Base-by-base conservation (phyloP, 2,329 filamentous ascomycete genomes). In the Ceratocystiopsis brevicomis region DNA sequence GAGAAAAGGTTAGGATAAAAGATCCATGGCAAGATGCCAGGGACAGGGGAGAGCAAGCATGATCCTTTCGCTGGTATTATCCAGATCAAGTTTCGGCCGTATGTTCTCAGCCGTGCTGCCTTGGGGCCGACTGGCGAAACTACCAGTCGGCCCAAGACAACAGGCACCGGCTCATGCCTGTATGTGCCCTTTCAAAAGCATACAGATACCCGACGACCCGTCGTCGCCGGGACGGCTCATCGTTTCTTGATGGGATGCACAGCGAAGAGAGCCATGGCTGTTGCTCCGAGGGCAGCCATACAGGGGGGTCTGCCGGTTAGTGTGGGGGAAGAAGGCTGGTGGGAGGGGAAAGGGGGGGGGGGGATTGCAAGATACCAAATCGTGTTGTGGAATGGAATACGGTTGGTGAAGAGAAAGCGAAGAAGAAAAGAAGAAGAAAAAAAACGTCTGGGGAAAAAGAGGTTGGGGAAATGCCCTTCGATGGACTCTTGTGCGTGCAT, bases 21-120 rank as follows among this genome's bases (percentile, higher is more conserved):
- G 19, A 21, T 21, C 19, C 19, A 21, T 21, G 19, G 19, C 19
- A 21, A 4, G 6, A 21, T 21, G 25, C 6, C 38, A 42, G 35
- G 19, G 4, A 8, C 6, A 15, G 17, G 54, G 59, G 71, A 73
- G n/a, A 73, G 83, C 84, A 93, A 90, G 85, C 84, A 93, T 92
- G 85, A 90, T 93, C 81, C 86, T 93, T 90, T 86, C 86, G 86
- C 86, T 47, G 45, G 45, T 47, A 44, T 44, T 44, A 47, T 47
- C 45, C 45, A 47, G 45, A 58, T 60, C 58, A 59, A 59, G 58
- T 60, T 60, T 50, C 47, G 46, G 55, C 58, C 58, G 58, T 60
- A 55, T 60, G 50, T 54, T 60, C 58, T 60, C 58, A 60, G 58
- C 58, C 55, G 41, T 32, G 32, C 46, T 40, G 44, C 32, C 37